Percentiles rank a stretch among this genome's conserved stretches.
Evolutionary conservation across 2,329 filamentous ascomycete species (phyloP).

Genomic region (Neoscytalidium dimidiatum): DNA sequence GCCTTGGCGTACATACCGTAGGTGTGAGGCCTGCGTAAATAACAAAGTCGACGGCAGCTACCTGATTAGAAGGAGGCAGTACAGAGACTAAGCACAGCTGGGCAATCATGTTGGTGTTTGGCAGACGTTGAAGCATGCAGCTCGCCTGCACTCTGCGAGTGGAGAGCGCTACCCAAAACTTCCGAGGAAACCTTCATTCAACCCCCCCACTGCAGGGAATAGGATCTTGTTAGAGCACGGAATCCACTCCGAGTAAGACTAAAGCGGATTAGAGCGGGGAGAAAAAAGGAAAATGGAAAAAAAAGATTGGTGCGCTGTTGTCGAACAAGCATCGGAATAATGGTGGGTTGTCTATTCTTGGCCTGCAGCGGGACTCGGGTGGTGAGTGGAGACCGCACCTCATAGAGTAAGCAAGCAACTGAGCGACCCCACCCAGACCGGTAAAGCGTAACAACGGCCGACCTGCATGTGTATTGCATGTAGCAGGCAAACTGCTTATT

Average conservation of each 20-base stretch:
- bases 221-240: too few species aligned
- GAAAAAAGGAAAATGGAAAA: neutral
- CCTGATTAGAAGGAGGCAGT: too few species aligned
- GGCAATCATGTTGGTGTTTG: too few species aligned
- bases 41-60: too few species aligned
- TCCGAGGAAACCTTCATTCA: too few species aligned
- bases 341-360: neutral
- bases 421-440: neutral
- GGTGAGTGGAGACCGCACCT: neutral
- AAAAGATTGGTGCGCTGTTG: neutral
- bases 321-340: neutral
- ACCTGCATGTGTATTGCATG: constrained; percentile 1
- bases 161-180: too few species aligned
- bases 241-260: too few species aligned
- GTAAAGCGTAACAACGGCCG: neutral
- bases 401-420: neutral
- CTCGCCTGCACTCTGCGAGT: too few species aligned
- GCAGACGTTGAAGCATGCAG: too few species aligned
- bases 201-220: too few species aligned
- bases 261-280: too few species aligned
- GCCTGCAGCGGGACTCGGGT: neutral
- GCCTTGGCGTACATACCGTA: neutral
- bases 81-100: too few species aligned
- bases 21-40: neutral
- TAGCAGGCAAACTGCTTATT: neutral